Evolutionary conservation across 257 asterid genomes (phyloP).

Genomic region (Eucommia ulmoides): DNA sequence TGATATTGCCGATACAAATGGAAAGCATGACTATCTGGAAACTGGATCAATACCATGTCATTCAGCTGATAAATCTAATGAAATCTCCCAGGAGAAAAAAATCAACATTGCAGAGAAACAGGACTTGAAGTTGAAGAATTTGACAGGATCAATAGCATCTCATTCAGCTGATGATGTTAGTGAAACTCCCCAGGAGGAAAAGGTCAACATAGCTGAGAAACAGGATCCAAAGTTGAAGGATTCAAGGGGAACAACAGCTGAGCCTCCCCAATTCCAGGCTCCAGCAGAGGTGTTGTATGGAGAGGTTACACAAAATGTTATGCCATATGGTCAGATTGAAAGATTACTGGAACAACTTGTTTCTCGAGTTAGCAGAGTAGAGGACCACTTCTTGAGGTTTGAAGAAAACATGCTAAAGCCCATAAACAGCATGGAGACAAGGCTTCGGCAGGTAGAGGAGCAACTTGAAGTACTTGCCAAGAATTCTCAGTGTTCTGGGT

Average conservation of each 20-base stretch:
- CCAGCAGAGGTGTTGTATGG: constrained; percentile 7
- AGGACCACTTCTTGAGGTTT: constrained; percentile 71
- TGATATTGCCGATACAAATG: constrained; percentile 11
- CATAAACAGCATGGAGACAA: constrained; percentile 61
- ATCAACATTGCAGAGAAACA: constrained; percentile 13
- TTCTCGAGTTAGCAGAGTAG: constrained; percentile 62
- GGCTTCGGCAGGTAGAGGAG: constrained; percentile 70
- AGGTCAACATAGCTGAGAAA: constrained; percentile 11
- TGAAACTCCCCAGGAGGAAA: constrained; percentile 11
- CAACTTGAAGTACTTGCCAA: constrained; percentile 54
- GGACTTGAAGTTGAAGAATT: constrained; percentile 18
- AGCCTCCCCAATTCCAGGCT: constrained; percentile 17
- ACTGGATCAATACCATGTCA: too few species aligned
- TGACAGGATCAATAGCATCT: constrained; percentile 12
- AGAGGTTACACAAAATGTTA: constrained; percentile 10
- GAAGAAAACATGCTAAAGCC: constrained; percentile 84
- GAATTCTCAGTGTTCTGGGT: constrained; percentile 27
- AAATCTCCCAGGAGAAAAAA: constrained; percentile 10
- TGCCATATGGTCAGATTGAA: constrained; percentile 30
- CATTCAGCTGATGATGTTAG: constrained; percentile 21
- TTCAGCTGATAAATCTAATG: too few species aligned
- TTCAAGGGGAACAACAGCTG: constrained; percentile 20
- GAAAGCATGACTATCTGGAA: constrained; percentile 26
- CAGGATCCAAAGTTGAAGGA: constrained; percentile 23
- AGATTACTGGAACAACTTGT: constrained; percentile 57